phyloP scores from a whole-genome alignment of 495 filamentous ascomycete species.

The Penicilliopsis zonata region DNA sequence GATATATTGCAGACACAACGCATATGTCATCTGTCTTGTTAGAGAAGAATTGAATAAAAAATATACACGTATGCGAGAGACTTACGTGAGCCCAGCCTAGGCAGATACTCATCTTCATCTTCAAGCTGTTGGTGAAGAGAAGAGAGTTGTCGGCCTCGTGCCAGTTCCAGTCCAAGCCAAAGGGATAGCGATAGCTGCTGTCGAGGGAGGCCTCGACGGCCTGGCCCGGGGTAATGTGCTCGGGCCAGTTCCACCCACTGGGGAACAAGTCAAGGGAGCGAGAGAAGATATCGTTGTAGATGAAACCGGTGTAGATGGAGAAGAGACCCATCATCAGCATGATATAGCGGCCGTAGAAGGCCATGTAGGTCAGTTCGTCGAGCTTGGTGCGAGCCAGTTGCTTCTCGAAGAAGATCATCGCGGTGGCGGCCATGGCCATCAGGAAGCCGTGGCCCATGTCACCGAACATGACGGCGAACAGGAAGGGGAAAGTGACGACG shows the following conservation, averaged over 20 bases:
- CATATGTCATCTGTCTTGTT: slow-evolving; percentile 82
- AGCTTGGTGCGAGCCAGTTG: slow-evolving; percentile 71
- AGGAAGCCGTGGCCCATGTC: slow-evolving; percentile 87
- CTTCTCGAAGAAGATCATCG: slow-evolving; percentile 95
- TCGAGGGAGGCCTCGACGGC: slow-evolving; percentile 53
- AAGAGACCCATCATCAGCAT: slow-evolving; percentile 96
- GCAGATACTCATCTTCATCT: slow-evolving; percentile 99
- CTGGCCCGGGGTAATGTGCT: slow-evolving; percentile 46
- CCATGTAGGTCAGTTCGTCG: slow-evolving; percentile 93
- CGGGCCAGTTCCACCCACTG: slow-evolving; percentile 81
- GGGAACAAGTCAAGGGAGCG: slow-evolving; percentile 77
- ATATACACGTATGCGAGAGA: slow-evolving; percentile 4
- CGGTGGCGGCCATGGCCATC: slow-evolving; percentile 64
- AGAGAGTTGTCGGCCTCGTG: slow-evolving; percentile 89
- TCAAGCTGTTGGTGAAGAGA: slow-evolving; percentile 92
- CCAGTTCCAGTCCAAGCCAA: slow-evolving; percentile 96
- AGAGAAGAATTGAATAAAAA: neutral
- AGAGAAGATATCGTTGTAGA: slow-evolving; percentile 98
- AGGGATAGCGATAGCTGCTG: slow-evolving; percentile 73
- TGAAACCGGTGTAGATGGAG: slow-evolving; percentile 91
- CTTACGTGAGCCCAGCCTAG: slow-evolving; percentile 83
- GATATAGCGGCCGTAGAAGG: slow-evolving; percentile 96
- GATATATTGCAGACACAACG: slow-evolving; percentile 81
- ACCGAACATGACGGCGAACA: slow-evolving; percentile 99
- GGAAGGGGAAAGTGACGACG: slow-evolving; percentile 92